Conservation (phyloP, 2,329 filamentous ascomycete genomes). For the Albifimbria verrucaria region DNA sequence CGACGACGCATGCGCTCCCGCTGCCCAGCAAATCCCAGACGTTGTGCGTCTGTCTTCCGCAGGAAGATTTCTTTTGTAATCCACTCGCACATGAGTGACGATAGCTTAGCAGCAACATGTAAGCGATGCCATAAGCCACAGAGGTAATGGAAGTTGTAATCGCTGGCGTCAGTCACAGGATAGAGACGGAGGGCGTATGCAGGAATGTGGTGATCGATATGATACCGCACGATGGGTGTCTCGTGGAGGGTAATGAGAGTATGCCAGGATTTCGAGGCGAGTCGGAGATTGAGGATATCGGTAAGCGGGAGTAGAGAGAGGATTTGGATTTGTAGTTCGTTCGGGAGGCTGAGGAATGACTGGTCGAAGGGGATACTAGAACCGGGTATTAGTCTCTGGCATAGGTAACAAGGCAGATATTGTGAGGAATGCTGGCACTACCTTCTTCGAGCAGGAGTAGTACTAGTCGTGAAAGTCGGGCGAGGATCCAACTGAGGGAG, state of each 20-base stretch:
- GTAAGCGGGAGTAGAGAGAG: constrained; percentile 57
- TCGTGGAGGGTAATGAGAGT: constrained; percentile 58
- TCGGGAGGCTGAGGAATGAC: constrained; percentile 56
- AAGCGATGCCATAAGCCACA: constrained; percentile 65
- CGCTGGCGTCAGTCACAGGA: constrained; percentile 43
- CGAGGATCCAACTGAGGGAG: constrained; percentile 18
- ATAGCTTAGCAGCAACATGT: constrained; percentile 61
- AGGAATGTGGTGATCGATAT: constrained; percentile 57
- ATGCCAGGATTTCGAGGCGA: constrained; percentile 58
- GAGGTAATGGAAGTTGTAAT: constrained; percentile 57
- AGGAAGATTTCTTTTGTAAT: constrained; percentile 65
- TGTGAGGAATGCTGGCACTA: constrained; percentile 12
- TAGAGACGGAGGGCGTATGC: constrained; percentile 59
- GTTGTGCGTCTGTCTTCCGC: constrained; percentile 52
- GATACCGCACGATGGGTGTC: constrained; percentile 57
- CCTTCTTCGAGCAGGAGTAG: constrained; percentile 27
- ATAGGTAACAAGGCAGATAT: too few relatives aligned
- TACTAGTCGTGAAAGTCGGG: background rate
- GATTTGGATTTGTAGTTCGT: constrained; percentile 61
- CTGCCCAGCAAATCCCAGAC: constrained; percentile 56
- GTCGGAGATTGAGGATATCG: constrained; percentile 56
- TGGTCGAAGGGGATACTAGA: constrained; percentile 50
- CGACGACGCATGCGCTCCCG: constrained; percentile 62
- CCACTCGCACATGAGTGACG: constrained; percentile 60
- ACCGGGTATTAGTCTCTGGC: constrained; percentile 8